Evolutionary conservation across 2,329 filamentous ascomycete species (phyloP), one percentile per base, ranked within the genome.

Genomic region (Penicillium brevicompactum): DNA sequence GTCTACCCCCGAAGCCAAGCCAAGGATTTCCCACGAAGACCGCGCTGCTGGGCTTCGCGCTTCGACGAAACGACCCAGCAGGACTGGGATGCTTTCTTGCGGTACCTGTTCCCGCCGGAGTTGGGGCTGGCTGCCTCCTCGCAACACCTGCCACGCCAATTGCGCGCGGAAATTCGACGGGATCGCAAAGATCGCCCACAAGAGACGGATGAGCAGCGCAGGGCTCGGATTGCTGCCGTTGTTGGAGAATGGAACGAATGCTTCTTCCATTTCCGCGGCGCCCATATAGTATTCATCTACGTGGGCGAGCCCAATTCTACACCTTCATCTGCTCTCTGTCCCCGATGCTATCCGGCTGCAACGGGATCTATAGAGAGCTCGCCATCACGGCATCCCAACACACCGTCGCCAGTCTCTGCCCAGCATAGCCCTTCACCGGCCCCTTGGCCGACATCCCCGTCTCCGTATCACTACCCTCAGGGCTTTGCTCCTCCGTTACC

Each of bases 71-170:
- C 77, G 30, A 61, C 63, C 41, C 72, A 76, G 61, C 70, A 74
- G 60, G 76, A 78, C 59, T 78, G 76, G 76, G 69, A 75, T 53
- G 74, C 70, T 9, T 78, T 78, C 55, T 53, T 77, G 22, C 71
- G 71, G 43, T 74, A 75, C 61, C 57, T 78, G 5, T 76, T 78
- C 46, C 76, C 76, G 2, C 61, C 68, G 5, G 67, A 76, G 54
- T 60, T 76, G 14, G 74, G 70, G 4, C 68, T 70, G 5, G 73
- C 74, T 5, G 68, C 72, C 1, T 62, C 68, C 5, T 75, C 74
- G 4, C 63, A 65, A 7, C 65, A 74, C 51, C 64, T 77, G 13
- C 68, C 72, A 5, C 71, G 68, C 4, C 71, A 75, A 53, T 51
- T 76, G 32, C 67, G 74, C 38, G 74, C 71, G 2, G 71, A 77